A percentile compares a stretch with the other conserved stretches of the same genome.
These are phyloP conservation scores for Trichoderma koningii DNA, from an alignment of 2,329 filamentous ascomycete genomes.

Conservation along the genomic window DNA sequence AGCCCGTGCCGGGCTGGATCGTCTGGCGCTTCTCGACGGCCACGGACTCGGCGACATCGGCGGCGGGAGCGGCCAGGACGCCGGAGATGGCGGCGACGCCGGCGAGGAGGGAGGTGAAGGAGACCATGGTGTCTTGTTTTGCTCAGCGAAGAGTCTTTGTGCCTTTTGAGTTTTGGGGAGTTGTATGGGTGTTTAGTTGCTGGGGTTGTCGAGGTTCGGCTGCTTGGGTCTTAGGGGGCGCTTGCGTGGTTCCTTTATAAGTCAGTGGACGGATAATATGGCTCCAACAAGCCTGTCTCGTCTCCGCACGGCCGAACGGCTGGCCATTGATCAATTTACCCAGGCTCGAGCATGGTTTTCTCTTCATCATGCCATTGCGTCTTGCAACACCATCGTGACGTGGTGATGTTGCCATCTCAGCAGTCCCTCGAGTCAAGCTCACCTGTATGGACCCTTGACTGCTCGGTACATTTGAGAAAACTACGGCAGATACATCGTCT, in stretches of 20 bases:
- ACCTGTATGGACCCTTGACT: background rate
- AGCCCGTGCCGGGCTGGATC: conserved; percentile 10
- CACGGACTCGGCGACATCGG: background rate
- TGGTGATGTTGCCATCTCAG: conserved; percentile 5
- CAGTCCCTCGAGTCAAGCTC: background rate
- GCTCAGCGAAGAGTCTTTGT: too few species aligned
- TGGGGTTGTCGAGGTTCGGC: background rate
- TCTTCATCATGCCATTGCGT: background rate
- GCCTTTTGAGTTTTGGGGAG: background rate
- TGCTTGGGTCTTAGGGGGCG: background rate
- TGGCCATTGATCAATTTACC: conserved; percentile 6
- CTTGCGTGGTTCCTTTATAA: conserved; percentile 5
- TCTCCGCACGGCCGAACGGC: background rate
- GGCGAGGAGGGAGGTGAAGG: conserved; percentile 16
- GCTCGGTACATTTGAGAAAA: conserved; percentile 1
- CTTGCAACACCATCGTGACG: conserved; percentile 2
- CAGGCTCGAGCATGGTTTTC: background rate
- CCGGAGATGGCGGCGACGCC: conserved; percentile 11
- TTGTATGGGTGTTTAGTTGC: background rate
- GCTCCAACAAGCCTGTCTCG: background rate
- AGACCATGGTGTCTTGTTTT: conserved; percentile 7
- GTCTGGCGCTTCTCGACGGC: conserved; percentile 17
- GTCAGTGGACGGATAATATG: conserved; percentile 11
- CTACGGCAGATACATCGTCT: background rate
- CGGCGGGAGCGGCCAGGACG: conserved; percentile 15